Percentiles rank a stretch among this genome's conserved stretches.
Conservation (phyloP, 179 eudicot species). For the Amaranthus tricolor region DNA sequence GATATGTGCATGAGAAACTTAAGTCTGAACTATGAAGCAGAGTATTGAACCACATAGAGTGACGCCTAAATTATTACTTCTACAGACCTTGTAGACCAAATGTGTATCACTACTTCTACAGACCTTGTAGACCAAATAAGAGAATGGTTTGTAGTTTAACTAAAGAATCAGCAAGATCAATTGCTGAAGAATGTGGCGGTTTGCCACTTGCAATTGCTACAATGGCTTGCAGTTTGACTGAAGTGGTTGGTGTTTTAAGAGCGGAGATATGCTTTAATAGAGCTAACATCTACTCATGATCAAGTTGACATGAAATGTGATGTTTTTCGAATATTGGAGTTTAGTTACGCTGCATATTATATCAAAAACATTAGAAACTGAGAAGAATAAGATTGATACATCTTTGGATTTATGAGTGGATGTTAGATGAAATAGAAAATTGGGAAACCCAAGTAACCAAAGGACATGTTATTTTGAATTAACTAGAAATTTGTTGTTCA, state of each 20-base stretch:
- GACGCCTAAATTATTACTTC: background rate
- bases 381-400: background rate
- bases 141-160: too few species aligned
- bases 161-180: background rate
- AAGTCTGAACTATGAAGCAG: background rate
- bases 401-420: background rate
- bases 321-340: background rate
- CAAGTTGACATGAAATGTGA: background rate
- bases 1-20: background rate
- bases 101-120: background rate
- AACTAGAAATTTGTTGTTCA: background rate
- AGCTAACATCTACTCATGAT: background rate
- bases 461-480: background rate
- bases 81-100: background rate
- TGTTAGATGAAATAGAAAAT: background rate
- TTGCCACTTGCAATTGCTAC: conserved; percentile 2
- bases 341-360: background rate
- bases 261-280: background rate
- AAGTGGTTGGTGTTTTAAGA: background rate
- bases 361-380: background rate
- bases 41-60: background rate
- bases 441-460: background rate
- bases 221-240: conserved; percentile 2
- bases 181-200: background rate
- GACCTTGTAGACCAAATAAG: background rate